These are phyloP conservation scores for Hyaloperonospora brassicae DNA, from an alignment of 352 stramenopile genomes.

Conservation along the genomic window DNA sequence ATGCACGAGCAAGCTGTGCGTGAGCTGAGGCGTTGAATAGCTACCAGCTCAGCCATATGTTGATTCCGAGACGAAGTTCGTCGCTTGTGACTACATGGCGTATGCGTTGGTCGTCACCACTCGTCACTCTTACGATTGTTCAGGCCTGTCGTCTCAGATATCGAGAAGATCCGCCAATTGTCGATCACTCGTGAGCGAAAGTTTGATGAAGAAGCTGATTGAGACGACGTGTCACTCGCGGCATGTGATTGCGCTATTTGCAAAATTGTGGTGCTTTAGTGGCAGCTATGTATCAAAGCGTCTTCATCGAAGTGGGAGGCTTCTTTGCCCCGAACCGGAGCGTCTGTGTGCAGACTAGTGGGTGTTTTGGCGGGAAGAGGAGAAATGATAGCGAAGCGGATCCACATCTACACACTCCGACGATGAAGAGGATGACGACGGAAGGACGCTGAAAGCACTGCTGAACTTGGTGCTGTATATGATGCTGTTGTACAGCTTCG, in stretches of 20 bases:
- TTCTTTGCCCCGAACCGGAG: constrained; percentile 68
- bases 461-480: constrained; percentile 84
- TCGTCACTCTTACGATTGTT: constrained; percentile 7
- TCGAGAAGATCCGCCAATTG: constrained; percentile 76
- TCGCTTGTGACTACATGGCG: not conserved
- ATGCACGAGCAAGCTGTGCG: constrained; percentile 71
- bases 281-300: constrained; percentile 64
- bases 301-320: constrained; percentile 68
- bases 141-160: constrained; percentile 62
- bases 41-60: constrained; percentile 87
- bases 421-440: constrained; percentile 23
- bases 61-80: constrained; percentile 86
- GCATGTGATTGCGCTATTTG: constrained; percentile 71
- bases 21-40: constrained; percentile 75
- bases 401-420: constrained; percentile 6
- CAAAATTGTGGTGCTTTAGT: constrained; percentile 62
- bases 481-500: constrained; percentile 87
- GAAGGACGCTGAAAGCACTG: constrained; percentile 46
- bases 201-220: constrained; percentile 64
- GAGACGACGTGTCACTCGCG: constrained; percentile 53
- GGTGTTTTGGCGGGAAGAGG: constrained; percentile 32
- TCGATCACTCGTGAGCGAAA: constrained; percentile 63
- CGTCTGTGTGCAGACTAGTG: constrained; percentile 52
- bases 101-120: constrained; percentile 2
- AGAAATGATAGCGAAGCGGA: constrained; percentile 20